Base-by-base conservation (phyloP, 805 yeast genomes). In the Metschnikowia gelsemii region DNA sequence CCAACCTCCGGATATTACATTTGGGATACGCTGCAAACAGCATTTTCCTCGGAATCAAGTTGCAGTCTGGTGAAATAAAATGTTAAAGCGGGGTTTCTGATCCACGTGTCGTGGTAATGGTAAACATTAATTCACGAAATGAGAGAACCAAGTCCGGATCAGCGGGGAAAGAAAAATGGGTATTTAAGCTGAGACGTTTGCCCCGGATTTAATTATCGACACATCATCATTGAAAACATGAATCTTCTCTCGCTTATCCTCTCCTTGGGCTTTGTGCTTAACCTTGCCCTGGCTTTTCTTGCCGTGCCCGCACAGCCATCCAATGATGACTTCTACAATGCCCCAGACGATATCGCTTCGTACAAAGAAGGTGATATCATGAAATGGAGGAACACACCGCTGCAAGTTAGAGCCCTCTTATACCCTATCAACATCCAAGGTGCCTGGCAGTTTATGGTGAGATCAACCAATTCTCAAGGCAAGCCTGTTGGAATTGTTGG, bases 401-500 rank as follows among this genome's bases (percentile, higher is more conserved):
- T 27, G 32, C 35, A 25, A 29, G 24, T 45, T 11, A 40, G 47
- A 4, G 36, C 47, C 13, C 31, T 47, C n/a, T 36, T 33, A 32
- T 35, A 27, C 25, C 36, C 45, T 7, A 43, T 45, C 17, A 45
- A 49, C 30, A 45, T 49, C 26, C 31, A 46, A 25, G 37, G 34
- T 16, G 48, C 49, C 5, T 56, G 58, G 55, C 66, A 62, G 36
- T 48, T 54, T n/a, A 42, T 55, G 35, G 51, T 57, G n/a, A 49
- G 59, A 13, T 50, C 63, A 2, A 45, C 51, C 8, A 53, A 56
- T 38, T 37, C 55, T 1, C 36, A 38, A 5, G 61, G 56, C 1
- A 40, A 52, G 8, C 45, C 61, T 6, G 51, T 43, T 4, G 59
- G 59, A 3, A 42, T 53, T 19, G 53, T 56, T 14, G 55, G 61